Percentiles rank a stretch among this genome's conserved stretches.
Conservation (phyloP, 148 eudicot genomes). For the Mesembryanthemum crystallinum region DNA sequence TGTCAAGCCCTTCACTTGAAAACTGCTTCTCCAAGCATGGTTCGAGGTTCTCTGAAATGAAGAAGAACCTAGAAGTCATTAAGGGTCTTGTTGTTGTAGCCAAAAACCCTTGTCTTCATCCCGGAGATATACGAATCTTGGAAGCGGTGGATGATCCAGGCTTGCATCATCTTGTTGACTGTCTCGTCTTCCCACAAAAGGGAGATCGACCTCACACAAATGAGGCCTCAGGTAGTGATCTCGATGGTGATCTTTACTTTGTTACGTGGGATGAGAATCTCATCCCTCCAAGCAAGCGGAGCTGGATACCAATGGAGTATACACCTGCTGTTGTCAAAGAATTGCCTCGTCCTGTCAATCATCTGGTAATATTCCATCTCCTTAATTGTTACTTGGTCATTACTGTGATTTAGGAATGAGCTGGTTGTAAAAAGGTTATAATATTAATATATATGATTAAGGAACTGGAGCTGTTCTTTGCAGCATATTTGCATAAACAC, state of each 20-base stretch:
- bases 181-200: slow-evolving; percentile 83
- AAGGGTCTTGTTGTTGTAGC: slow-evolving; percentile 69
- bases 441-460: neutral
- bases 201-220: slow-evolving; percentile 86
- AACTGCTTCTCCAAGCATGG: slow-evolving; percentile 73
- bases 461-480: slow-evolving; percentile 1
- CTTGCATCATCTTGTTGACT: slow-evolving; percentile 71
- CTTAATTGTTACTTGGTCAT: neutral
- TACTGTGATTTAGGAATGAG: neutral
- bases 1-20: slow-evolving; percentile 62
- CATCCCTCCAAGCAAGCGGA: slow-evolving; percentile 75
- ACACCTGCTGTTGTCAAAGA: slow-evolving; percentile 45
- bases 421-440: too few species aligned
- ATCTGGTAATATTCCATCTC: slow-evolving; percentile 38
- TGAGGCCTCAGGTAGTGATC: slow-evolving; percentile 96
- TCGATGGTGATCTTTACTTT: slow-evolving; percentile 90
- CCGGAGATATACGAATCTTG: slow-evolving; percentile 79
- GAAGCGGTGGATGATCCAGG: slow-evolving; percentile 76
- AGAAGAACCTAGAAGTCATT: slow-evolving; percentile 43
- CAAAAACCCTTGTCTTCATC: slow-evolving; percentile 94
- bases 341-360: slow-evolving; percentile 45
- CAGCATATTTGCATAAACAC: too few species aligned
- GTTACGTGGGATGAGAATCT: slow-evolving; percentile 83
- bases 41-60: slow-evolving; percentile 45
- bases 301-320: slow-evolving; percentile 86